These are phyloP conservation scores for Cryptosporidium bovis DNA, from an alignment of 169 alveolate genomes.

Conservation along the genomic window DNA sequence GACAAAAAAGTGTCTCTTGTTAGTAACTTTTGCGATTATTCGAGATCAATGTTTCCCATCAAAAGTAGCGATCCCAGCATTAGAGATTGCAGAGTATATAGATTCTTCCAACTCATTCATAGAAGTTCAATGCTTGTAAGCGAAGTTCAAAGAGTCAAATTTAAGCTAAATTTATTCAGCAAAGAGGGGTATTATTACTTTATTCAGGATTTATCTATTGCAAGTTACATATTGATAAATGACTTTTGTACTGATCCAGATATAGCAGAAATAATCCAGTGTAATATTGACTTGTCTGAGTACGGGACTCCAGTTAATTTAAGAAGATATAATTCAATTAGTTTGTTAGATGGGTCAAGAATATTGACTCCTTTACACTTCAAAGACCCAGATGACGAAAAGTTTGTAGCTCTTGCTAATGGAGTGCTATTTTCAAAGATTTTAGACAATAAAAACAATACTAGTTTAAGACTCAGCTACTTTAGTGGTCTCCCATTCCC, in stretches of 20 bases:
- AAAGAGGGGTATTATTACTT: slow-evolving; percentile 13
- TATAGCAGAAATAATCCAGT: slow-evolving; percentile 12
- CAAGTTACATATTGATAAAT: slow-evolving; percentile 25
- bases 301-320: not conserved
- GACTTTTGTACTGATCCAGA: slow-evolving; percentile 73
- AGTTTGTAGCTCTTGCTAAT: slow-evolving; percentile 4
- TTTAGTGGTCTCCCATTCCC: slow-evolving; percentile 38
- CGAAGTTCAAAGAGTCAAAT: not conserved
- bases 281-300: slow-evolving; percentile 7
- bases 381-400: not conserved
- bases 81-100: slow-evolving; percentile 14
- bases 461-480: not conserved
- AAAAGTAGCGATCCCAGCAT: not conserved
- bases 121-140: slow-evolving; percentile 9
- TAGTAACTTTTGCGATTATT: slow-evolving; percentile 16
- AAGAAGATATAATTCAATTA: not conserved
- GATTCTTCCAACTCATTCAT: slow-evolving; percentile 38
- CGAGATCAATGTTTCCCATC: not conserved
- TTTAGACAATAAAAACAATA: not conserved
- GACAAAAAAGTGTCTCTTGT: slow-evolving; percentile 21
- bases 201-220: slow-evolving; percentile 25
- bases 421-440: slow-evolving; percentile 39
- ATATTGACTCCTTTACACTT: slow-evolving; percentile 41
- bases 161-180: not conserved
- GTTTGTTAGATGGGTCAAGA: slow-evolving; percentile 2